Conservation (phyloP, 257 asterid genomes). For the Ilex asprella region DNA sequence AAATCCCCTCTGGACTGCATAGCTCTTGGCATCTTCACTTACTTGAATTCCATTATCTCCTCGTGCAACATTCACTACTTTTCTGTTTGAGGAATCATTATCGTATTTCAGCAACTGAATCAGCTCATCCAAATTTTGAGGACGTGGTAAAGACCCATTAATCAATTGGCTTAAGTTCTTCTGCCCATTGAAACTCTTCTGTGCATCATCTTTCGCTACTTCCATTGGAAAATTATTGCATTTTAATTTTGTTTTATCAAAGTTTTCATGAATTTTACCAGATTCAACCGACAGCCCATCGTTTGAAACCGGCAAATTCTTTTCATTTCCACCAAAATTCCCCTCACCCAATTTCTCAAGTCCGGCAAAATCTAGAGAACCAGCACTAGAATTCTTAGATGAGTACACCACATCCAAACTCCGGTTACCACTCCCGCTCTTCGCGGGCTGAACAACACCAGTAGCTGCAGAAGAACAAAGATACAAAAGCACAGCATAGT, state of each 20-base stretch:
- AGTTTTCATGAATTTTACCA: not conserved
- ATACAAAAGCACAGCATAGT: conserved; percentile 71
- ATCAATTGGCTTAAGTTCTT: conserved; percentile 7
- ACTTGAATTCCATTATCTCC: conserved; percentile 36
- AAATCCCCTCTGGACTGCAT: conserved; percentile 58
- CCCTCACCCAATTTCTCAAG: conserved; percentile 19
- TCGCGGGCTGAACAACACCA: conserved; percentile 75
- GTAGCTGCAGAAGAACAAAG: conserved; percentile 89
- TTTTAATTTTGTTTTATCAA: not conserved
- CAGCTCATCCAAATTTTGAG: conserved; percentile 41
- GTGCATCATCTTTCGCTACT: conserved; percentile 9
- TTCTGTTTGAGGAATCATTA: conserved; percentile 11
- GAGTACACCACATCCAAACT: conserved; percentile 12
- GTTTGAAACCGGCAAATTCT: not conserved
- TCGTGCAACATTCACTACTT: conserved; percentile 14
- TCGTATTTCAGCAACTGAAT: conserved; percentile 40
- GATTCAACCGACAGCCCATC: conserved; percentile 4
- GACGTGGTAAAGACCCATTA: conserved; percentile 12
- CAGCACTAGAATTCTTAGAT: conserved; percentile 17
- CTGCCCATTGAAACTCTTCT: conserved; percentile 3
- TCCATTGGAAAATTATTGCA: conserved; percentile 12
- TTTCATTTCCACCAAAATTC: conserved; percentile 10
- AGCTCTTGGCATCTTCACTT: conserved; percentile 45
- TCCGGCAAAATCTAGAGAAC: conserved; percentile 19
- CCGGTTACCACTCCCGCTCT: conserved; percentile 58